phyloP scores from a whole-genome alignment of 805 yeast genomes.

The Starmerella gropengiesseri region DNA sequence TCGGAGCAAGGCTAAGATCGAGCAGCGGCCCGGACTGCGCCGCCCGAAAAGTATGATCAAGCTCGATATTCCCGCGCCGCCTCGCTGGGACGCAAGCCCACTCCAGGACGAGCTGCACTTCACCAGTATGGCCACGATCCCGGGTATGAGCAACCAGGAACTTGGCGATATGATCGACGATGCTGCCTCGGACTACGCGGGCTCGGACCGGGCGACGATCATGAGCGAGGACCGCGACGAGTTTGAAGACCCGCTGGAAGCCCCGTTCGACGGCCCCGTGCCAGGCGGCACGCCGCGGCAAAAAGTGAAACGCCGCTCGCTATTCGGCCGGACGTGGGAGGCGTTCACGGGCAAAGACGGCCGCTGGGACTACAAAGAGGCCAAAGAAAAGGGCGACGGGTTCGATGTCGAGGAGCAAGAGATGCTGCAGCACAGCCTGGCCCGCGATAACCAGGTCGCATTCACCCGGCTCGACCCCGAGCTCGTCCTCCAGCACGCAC shows the following conservation, averaged over 20 bases:
- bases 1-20: neutral
- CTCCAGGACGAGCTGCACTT: constrained; percentile 13
- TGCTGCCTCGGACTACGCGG: constrained; percentile 15
- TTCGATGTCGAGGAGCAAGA: constrained; percentile 11
- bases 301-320: constrained; percentile 1
- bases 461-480: constrained; percentile 27
- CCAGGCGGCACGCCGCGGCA: constrained; percentile 2
- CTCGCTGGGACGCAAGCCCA: constrained; percentile 24
- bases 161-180: constrained; percentile 1
- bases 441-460: constrained; percentile 23
- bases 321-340: constrained; percentile 6
- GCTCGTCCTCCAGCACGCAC: constrained; percentile 22
- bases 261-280: constrained; percentile 6
- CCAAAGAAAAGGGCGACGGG: constrained; percentile 18
- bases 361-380: constrained; percentile 7
- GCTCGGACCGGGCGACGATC: constrained; percentile 28
- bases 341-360: constrained; percentile 14
- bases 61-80: constrained; percentile 15
- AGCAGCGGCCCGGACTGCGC: neutral
- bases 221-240: constrained; percentile 25
- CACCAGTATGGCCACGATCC: neutral
- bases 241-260: constrained; percentile 12
- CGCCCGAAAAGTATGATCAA: constrained; percentile 5
- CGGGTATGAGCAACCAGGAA: neutral
- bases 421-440: constrained; percentile 12